Percentiles rank a stretch among this genome's conserved stretches.
phyloP scores from a whole-genome alignment of 352 stramenopile species.

The Globisporangium viniferum region DNA sequence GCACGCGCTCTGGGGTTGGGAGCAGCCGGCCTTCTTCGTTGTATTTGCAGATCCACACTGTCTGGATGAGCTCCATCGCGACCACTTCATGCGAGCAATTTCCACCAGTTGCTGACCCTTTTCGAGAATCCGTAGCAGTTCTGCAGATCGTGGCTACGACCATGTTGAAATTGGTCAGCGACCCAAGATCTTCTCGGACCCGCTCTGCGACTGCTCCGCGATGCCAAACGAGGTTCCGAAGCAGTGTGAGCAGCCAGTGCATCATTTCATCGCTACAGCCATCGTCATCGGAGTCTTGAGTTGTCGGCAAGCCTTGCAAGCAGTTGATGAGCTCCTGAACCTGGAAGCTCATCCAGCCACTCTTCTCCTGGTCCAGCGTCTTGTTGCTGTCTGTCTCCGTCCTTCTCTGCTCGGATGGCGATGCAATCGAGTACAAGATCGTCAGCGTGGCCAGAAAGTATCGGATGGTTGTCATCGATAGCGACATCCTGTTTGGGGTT shows the following conservation, averaged over 20 bases:
- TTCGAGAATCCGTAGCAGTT: neutral
- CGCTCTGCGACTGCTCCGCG: conserved; percentile 4
- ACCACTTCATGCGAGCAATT: conserved; percentile 4
- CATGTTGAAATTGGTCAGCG: neutral
- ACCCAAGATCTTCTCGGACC: conserved; percentile 1
- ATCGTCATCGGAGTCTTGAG: neutral
- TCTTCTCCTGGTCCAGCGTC: neutral
- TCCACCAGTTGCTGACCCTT: neutral
- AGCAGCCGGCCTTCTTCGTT: conserved; percentile 30
- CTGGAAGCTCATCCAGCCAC: neutral
- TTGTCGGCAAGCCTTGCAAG: conserved; percentile 1
- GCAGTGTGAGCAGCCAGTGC: conserved; percentile 31
- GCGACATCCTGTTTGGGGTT: neutral
- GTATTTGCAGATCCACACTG: conserved; percentile 31
- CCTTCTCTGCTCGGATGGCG: neutral
- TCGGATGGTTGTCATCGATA: conserved; percentile 4
- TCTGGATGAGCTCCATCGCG: conserved; percentile 29
- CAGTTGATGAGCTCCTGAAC: conserved; percentile 2
- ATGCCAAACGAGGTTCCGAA: conserved; percentile 30
- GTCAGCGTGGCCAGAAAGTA: conserved; percentile 30
- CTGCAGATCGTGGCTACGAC: neutral
- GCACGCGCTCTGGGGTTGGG: conserved; percentile 11
- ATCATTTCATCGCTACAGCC: conserved; percentile 3
- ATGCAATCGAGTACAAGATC: conserved; percentile 19
- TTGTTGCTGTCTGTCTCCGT: neutral